Conservation (phyloP, 768 basidiomycete genomes). For the Termitomyces sp. region DNA sequence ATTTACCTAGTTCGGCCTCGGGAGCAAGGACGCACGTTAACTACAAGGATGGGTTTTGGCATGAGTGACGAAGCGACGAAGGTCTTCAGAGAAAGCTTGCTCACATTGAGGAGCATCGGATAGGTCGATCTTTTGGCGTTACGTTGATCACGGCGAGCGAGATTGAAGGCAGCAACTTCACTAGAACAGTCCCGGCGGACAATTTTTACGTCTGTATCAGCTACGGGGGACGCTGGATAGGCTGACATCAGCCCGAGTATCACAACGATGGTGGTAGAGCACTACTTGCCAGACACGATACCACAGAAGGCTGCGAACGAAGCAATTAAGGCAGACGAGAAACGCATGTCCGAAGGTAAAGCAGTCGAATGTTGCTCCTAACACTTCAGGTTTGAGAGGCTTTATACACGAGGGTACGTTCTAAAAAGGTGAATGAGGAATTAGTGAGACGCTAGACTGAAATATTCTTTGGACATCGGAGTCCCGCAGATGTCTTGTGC, state of each 20-base stretch:
- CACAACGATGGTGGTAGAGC: too few relatives aligned
- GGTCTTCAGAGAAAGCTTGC: background rate
- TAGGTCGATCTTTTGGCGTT: constrained; percentile 11
- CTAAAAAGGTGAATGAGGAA: background rate
- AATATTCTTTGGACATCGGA: background rate
- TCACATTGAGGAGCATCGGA: constrained; percentile 12
- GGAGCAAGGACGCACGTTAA: constrained; percentile 17
- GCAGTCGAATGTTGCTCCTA: background rate
- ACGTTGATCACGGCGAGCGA: constrained; percentile 13
- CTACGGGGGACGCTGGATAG: background rate
- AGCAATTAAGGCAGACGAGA: background rate
- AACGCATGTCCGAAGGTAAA: background rate
- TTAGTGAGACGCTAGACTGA: background rate
- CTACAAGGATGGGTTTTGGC: background rate
- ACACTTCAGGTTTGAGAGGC: background rate
- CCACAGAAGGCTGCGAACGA: background rate
- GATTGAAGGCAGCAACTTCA: constrained; percentile 12
- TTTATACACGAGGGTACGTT: background rate
- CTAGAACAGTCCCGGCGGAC: constrained; percentile 11
- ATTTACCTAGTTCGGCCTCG: constrained; percentile 11
- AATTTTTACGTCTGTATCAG: constrained; percentile 1
- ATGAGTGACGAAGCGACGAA: background rate
- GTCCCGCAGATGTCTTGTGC: background rate
- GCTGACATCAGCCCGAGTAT: background rate
- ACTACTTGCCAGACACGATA: background rate